Percentiles rank a stretch among this genome's conserved stretches.
These are phyloP conservation scores for Daldinia decipiens DNA, from an alignment of 495 filamentous ascomycete species.

Conservation along the genomic window DNA sequence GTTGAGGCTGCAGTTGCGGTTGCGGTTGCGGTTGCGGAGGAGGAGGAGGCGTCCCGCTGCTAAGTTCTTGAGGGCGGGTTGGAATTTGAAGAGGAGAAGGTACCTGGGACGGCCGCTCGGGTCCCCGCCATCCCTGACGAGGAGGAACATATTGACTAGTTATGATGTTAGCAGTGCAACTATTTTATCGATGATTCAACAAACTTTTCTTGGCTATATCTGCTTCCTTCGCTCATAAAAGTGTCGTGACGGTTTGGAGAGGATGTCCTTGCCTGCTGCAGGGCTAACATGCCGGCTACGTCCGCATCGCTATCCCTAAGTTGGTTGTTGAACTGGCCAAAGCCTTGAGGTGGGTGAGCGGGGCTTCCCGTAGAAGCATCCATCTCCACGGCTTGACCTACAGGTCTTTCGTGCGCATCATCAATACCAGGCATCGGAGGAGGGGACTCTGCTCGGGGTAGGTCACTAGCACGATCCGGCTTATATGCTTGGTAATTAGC, in stretches of 20 bases:
- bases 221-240: slow-evolving; percentile 69
- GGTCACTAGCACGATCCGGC: slow-evolving; percentile 48
- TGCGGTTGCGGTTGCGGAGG: slow-evolving; percentile 44
- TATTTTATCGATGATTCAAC: slow-evolving; percentile 44
- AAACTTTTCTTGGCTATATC: slow-evolving; percentile 80
- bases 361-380: slow-evolving; percentile 70
- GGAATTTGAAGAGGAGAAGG: slow-evolving; percentile 52
- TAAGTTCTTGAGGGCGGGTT: slow-evolving; percentile 55
- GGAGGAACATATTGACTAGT: slow-evolving; percentile 71
- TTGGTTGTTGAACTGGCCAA: slow-evolving; percentile 59
- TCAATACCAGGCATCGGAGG: slow-evolving; percentile 70
- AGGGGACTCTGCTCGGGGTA: slow-evolving; percentile 68
- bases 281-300: slow-evolving; percentile 72
- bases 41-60: slow-evolving; percentile 43
- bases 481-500: slow-evolving; percentile 57
- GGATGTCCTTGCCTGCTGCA: slow-evolving; percentile 67
- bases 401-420: slow-evolving; percentile 44
- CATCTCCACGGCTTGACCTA: slow-evolving; percentile 89
- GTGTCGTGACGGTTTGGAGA: slow-evolving; percentile 52
- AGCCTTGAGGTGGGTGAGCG: slow-evolving; percentile 52
- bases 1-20: slow-evolving; percentile 39
- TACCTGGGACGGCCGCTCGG: slow-evolving; percentile 54
- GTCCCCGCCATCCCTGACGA: slow-evolving; percentile 65
- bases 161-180: slow-evolving; percentile 41
- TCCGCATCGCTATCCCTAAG: slow-evolving; percentile 73